phyloP scores from a whole-genome alignment of 225 moss, liverwort and hornwort species.

The Thuidium tamariscinum region DNA sequence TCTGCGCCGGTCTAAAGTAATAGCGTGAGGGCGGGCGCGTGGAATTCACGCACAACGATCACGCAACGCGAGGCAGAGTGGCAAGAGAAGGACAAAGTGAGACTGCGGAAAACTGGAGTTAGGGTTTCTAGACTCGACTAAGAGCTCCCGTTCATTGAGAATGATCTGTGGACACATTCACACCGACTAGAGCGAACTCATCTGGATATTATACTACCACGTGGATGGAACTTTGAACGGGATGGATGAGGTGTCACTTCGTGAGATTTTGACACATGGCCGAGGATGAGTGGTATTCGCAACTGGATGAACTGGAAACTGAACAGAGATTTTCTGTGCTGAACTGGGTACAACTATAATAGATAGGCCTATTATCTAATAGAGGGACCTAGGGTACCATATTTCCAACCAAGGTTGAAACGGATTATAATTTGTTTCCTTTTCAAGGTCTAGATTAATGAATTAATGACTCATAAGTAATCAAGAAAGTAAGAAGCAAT shows the following conservation, averaged over 20 bases:
- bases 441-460: too few species aligned
- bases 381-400: too few species aligned
- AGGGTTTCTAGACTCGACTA: background rate
- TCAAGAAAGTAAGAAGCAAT: too few species aligned
- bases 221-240: background rate
- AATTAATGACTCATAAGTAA: too few species aligned
- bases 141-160: background rate
- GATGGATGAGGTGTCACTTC: background rate
- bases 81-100: background rate
- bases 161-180: background rate
- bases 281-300: background rate
- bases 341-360: background rate
- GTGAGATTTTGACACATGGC: background rate
- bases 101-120: background rate
- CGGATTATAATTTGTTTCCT: too few species aligned
- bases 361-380: too few species aligned
- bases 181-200: background rate
- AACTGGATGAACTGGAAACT: background rate
- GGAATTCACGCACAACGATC: conserved; percentile 13
- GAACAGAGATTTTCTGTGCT: background rate
- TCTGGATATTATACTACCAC: background rate
- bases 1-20: background rate
- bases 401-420: too few species aligned
- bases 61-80: background rate
- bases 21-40: background rate